Percentiles rank a stretch among this genome's conserved stretches.
These are phyloP conservation scores for Lipomyces spencermartinsiae DNA, from an alignment of 805 yeast species.

Conservation along the genomic window DNA sequence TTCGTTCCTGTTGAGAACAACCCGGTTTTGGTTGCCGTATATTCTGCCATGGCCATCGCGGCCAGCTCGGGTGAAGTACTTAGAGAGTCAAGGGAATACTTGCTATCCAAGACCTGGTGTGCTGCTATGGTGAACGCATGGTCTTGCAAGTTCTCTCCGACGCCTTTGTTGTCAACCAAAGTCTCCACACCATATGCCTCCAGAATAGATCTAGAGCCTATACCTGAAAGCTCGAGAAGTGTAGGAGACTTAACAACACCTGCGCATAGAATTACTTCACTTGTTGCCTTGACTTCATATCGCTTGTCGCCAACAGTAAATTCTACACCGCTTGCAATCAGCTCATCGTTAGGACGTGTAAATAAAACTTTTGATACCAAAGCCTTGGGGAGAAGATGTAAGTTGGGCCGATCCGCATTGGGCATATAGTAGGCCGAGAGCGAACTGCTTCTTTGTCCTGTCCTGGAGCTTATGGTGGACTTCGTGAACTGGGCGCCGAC, in stretches of 20 bases:
- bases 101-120: constrained; percentile 4
- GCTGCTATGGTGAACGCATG: background rate
- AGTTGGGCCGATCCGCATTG: background rate
- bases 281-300: constrained; percentile 37
- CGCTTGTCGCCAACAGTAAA: background rate
- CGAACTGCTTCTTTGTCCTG: constrained; percentile 6
- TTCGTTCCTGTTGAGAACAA: constrained; percentile 3
- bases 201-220: constrained; percentile 45
- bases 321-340: background rate
- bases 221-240: constrained; percentile 46
- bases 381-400: background rate
- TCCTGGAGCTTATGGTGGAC: constrained; percentile 8
- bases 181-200: constrained; percentile 42
- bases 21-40: background rate
- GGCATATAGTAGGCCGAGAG: constrained; percentile 8
- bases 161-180: constrained; percentile 43
- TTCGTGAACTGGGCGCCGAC: background rate
- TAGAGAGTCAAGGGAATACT: background rate
- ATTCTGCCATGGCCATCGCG: background rate
- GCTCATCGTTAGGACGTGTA: background rate
- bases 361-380: constrained; percentile 4
- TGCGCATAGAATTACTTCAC: constrained; percentile 44
- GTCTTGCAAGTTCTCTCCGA: constrained; percentile 46
- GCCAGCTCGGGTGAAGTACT: background rate
- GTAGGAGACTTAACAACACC: constrained; percentile 47